Percentiles rank a stretch among this genome's conserved stretches.
These are phyloP conservation scores for Phytophthora aleatoria DNA, from an alignment of 352 stramenopile species.

Conservation along the genomic window DNA sequence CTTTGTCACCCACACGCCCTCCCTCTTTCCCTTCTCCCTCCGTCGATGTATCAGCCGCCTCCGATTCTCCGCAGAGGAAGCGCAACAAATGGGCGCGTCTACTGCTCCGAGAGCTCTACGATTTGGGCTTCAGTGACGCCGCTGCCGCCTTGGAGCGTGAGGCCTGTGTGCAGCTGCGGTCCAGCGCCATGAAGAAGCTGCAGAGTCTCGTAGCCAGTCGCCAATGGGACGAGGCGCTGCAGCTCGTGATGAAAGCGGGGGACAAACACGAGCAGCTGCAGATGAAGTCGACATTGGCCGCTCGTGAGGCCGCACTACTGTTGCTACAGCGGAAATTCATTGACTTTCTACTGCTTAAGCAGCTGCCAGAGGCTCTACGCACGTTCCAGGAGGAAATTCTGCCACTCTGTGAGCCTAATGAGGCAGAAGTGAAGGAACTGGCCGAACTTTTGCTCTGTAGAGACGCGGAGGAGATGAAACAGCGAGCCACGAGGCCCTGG, in stretches of 20 bases:
- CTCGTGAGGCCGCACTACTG: conserved; percentile 49
- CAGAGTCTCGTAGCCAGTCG: conserved; percentile 42
- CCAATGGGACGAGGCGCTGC: conserved; percentile 63
- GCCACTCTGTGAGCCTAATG: conserved; percentile 43
- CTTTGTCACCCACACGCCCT: background rate
- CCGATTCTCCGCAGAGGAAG: conserved; percentile 2
- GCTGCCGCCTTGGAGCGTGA: conserved; percentile 62
- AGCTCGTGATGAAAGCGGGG: conserved; percentile 33
- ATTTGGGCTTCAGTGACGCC: conserved; percentile 53
- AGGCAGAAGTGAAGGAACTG: conserved; percentile 57
- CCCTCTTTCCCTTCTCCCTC: background rate
- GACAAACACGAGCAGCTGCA: conserved; percentile 1
- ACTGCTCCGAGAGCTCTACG: conserved; percentile 77
- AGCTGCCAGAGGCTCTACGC: conserved; percentile 45
- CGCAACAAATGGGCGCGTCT: conserved; percentile 66
- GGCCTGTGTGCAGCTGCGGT: conserved; percentile 59
- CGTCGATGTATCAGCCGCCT: background rate
- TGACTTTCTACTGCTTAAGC: conserved; percentile 44
- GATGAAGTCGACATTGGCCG: conserved; percentile 55
- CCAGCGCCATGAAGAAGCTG: conserved; percentile 55
- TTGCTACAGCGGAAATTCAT: conserved; percentile 77
- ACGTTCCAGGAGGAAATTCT: conserved; percentile 80
- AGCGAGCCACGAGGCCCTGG: conserved; percentile 45
- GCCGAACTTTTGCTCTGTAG: conserved; percentile 64
- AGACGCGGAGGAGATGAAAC: conserved; percentile 43